Evolutionary conservation across 2,329 filamentous ascomycete species (phyloP).

Genomic region (Plectosphaerella plurivora): DNA sequence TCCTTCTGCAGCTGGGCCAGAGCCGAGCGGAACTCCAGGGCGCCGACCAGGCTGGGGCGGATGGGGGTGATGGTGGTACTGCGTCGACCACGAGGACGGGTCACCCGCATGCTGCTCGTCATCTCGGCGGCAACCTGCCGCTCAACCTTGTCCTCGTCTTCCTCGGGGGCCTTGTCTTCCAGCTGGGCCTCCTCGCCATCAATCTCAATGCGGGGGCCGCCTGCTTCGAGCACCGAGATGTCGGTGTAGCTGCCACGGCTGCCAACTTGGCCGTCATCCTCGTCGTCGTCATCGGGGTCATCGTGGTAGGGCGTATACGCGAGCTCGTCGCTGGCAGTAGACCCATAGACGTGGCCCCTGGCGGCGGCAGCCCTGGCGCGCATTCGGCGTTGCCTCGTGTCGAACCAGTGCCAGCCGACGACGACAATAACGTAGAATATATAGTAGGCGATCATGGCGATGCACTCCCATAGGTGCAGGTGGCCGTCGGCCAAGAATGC

Average conservation of each 20-base stretch:
- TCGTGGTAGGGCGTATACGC: constrained; percentile 59
- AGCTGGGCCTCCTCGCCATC: constrained; percentile 28
- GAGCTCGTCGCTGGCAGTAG: constrained; percentile 48
- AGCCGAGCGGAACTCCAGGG: constrained; percentile 87
- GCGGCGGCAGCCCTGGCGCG: constrained; percentile 66
- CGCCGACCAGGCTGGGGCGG: constrained; percentile 86
- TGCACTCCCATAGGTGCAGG: constrained; percentile 84
- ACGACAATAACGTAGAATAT: constrained; percentile 84
- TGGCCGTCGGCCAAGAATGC: constrained; percentile 80
- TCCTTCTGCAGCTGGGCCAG: constrained; percentile 82
- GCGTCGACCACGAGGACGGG: constrained; percentile 59
- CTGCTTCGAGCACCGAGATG: constrained; percentile 36
- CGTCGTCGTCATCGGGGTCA: constrained; percentile 45
- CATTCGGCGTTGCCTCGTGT: constrained; percentile 55
- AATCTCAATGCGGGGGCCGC: constrained; percentile 41
- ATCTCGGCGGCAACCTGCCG: constrained; percentile 74
- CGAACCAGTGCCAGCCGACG: constrained; percentile 87
- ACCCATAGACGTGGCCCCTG: constrained; percentile 67
- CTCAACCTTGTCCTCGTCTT: constrained; percentile 45
- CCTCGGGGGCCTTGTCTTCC: constrained; percentile 25
- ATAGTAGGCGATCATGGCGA: constrained; percentile 87
- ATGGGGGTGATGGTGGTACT: constrained; percentile 80
- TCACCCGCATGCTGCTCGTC: constrained; percentile 87
- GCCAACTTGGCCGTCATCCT: constrained; percentile 15
- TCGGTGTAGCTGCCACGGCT: constrained; percentile 21